phyloP scores from a whole-genome alignment of 2,329 filamentous ascomycete species.

The Beauveria pseudobassiana region DNA sequence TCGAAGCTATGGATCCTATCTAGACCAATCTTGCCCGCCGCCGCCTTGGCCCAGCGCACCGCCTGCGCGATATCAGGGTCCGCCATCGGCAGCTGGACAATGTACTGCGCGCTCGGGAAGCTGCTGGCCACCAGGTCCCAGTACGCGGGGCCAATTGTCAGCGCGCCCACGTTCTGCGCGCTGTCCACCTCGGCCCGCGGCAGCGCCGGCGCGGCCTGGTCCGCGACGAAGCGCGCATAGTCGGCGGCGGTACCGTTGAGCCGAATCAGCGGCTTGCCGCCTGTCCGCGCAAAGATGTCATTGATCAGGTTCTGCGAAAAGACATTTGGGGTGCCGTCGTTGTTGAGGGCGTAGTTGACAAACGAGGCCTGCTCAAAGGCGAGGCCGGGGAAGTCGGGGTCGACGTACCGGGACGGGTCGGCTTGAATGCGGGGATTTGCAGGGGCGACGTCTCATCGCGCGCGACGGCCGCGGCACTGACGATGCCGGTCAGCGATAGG shows the following conservation, averaged over 20 bases:
- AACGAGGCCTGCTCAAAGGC: constrained; percentile 7
- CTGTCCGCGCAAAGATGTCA: constrained; percentile 25
- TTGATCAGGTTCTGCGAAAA: constrained; percentile 29
- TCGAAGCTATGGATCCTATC: constrained; percentile 29
- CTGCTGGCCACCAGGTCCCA: constrained; percentile 23
- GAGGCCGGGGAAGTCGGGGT: constrained; percentile 4
- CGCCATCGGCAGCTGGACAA: constrained; percentile 29
- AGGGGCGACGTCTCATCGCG: neutral
- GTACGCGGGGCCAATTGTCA: constrained; percentile 27
- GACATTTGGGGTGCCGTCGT: constrained; percentile 22
- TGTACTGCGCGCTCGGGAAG: constrained; percentile 26
- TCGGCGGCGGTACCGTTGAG: constrained; percentile 29
- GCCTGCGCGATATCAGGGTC: constrained; percentile 28
- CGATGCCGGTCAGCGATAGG: neutral
- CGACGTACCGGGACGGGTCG: constrained; percentile 1
- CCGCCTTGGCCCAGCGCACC: constrained; percentile 25
- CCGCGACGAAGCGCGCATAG: constrained; percentile 26
- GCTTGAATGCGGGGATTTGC: neutral
- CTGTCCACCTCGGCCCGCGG: constrained; percentile 27
- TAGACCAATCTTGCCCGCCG: constrained; percentile 21
- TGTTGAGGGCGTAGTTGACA: constrained; percentile 13
- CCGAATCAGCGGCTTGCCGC: constrained; percentile 27
- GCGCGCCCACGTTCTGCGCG: constrained; percentile 26
- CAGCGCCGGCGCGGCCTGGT: constrained; percentile 23
- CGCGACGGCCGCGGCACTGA: neutral